Evolutionary conservation across 371 early-diverging fungal genomes (phyloP).

Genomic region (Zopfochytrium polystomum): DNA sequence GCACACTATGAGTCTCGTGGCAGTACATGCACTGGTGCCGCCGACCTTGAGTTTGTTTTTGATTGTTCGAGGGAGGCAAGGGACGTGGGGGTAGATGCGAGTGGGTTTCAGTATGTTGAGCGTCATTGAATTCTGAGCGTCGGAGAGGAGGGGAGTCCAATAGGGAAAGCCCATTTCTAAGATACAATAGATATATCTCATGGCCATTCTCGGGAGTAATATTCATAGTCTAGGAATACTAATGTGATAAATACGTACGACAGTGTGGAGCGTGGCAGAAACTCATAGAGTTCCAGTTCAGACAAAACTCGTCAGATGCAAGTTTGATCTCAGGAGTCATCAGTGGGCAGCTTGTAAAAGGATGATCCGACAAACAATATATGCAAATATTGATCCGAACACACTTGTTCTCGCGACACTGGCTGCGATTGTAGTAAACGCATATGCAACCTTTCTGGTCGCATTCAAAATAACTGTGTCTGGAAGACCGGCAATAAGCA

Average conservation of each 20-base stretch:
- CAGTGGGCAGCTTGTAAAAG: slow-evolving; percentile 14
- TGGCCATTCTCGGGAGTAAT: neutral
- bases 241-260: slow-evolving; percentile 8
- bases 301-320: slow-evolving; percentile 14
- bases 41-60: slow-evolving; percentile 8
- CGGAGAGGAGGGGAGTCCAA: no score
- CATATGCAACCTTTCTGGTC: slow-evolving; percentile 23
- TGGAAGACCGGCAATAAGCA: slow-evolving; percentile 8
- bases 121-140: neutral
- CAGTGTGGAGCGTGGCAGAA: slow-evolving; percentile 22
- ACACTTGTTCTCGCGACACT: slow-evolving; percentile 19
- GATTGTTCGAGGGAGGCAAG: neutral
- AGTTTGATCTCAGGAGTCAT: slow-evolving; percentile 7
- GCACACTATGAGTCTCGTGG: slow-evolving; percentile 16
- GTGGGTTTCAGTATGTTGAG: neutral
- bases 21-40: slow-evolving; percentile 16
- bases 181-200: no score
- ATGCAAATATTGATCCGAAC: slow-evolving; percentile 20
- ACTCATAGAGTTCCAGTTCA: slow-evolving; percentile 20
- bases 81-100: neutral
- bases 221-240: neutral
- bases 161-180: no score
- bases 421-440: slow-evolving; percentile 22
- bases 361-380: slow-evolving; percentile 19
- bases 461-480: slow-evolving; percentile 10